A percentile compares a stretch with the other conserved stretches of the same genome.
phyloP scores from a whole-genome alignment of 371 early-diverging fungal genomes.

The Edhazardia aedis region DNA sequence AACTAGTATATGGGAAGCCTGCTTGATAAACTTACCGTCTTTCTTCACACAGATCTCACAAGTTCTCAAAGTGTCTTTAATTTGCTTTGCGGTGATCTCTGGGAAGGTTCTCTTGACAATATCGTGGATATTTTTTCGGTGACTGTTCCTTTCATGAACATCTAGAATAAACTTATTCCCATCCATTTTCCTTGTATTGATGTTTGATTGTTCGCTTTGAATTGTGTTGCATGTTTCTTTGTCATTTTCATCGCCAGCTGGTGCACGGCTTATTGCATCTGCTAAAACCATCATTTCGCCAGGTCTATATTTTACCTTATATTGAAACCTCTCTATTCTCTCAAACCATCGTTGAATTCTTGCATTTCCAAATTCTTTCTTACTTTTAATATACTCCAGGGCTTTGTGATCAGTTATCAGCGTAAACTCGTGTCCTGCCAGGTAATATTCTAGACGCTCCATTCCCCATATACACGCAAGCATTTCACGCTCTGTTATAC shows the following conservation, averaged over 20 bases:
- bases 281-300: background rate
- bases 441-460: slow-evolving; percentile 17
- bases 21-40: background rate
- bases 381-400: slow-evolving; percentile 11
- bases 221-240: background rate
- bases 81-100: background rate
- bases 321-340: background rate
- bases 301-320: background rate
- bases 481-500: slow-evolving; percentile 22
- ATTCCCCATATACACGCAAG: slow-evolving; percentile 10
- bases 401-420: slow-evolving; percentile 31
- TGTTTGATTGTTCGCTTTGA: too few relatives aligned
- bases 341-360: slow-evolving; percentile 20
- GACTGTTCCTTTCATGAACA: background rate
- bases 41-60: background rate
- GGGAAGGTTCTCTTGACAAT: background rate
- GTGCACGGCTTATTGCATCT: background rate
- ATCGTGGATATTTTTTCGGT: background rate
- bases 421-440: slow-evolving; percentile 17
- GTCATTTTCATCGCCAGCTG: background rate
- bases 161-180: too few relatives aligned
- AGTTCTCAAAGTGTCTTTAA: background rate
- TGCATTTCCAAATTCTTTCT: slow-evolving; percentile 2
- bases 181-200: too few relatives aligned
- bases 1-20: background rate